Evolutionary conservation across 306 rosid genomes (phyloP).

Genomic region (Medicago lupulina): DNA sequence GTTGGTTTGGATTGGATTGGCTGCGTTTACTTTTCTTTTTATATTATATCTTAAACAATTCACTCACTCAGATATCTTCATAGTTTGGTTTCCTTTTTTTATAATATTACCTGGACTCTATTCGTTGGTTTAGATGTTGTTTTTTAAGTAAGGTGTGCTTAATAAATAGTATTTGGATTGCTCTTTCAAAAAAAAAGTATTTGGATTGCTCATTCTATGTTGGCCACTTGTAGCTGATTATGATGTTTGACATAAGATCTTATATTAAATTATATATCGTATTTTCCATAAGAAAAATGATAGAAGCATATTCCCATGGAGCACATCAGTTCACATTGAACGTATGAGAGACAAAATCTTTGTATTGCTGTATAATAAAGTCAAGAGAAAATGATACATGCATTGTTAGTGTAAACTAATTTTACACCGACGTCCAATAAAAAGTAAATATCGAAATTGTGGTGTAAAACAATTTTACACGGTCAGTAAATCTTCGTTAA

Average conservation of each 20-base stretch:
- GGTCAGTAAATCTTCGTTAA: too few species aligned
- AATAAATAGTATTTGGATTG: conserved; percentile 1
- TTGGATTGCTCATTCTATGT: conserved; percentile 25
- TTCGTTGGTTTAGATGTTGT: conserved; percentile 50
- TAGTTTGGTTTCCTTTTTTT: conserved; percentile 17
- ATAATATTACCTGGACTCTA: background rate
- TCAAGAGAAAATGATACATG: too few species aligned
- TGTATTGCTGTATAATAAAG: background rate
- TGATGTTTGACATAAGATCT: conserved; percentile 41
- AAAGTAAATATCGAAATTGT: too few species aligned
- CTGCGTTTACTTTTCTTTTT: background rate
- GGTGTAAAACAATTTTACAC: too few species aligned
- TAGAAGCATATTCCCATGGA: background rate
- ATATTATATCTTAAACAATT: background rate
- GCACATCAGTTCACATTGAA: background rate
- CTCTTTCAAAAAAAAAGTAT: conserved; percentile 24
- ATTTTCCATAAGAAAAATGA: conserved; percentile 36
- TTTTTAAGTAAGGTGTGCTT: conserved; percentile 49
- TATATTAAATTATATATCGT: conserved; percentile 12
- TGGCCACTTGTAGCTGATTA: conserved; percentile 42
- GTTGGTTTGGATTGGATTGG: conserved; percentile 21
- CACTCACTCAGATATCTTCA: conserved; percentile 35
- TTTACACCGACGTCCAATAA: too few species aligned
- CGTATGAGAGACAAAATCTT: background rate
- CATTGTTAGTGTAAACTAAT: too few species aligned